Percentiles rank a stretch among this genome's conserved stretches.
phyloP scores from a whole-genome alignment of 2,329 filamentous ascomycete species.

The Talaromyces sp. region DNA sequence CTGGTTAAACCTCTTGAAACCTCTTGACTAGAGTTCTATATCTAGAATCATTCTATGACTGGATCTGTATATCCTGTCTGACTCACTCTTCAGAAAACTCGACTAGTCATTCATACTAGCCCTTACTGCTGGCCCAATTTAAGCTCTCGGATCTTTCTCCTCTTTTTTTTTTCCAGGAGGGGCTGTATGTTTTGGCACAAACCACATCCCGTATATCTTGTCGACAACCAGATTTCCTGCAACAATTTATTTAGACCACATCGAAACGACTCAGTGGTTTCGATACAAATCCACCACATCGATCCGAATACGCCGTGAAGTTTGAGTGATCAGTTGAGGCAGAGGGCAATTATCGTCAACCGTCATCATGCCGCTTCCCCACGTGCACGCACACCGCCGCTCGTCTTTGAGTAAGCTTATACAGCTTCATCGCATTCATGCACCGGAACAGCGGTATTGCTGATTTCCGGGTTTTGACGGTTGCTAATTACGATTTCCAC shows the following conservation, averaged over 20 bases:
- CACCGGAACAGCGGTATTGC: neutral
- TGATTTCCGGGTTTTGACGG: neutral
- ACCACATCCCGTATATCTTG: slow-evolving; percentile 1
- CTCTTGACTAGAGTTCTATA: neutral
- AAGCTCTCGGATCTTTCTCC: slow-evolving; percentile 1
- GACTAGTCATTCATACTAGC: neutral
- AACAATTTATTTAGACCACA: neutral
- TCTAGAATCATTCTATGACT: neutral
- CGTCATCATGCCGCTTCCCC: slow-evolving; percentile 33
- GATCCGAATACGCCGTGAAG: neutral
- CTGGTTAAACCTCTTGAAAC: too few relatives aligned
- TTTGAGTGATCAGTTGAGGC: neutral
- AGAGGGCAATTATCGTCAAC: neutral
- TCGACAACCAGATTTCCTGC: neutral
- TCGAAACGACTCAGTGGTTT: neutral
- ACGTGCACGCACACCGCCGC: slow-evolving; percentile 34
- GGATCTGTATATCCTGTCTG: neutral
- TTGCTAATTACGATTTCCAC: neutral
- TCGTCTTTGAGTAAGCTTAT: slow-evolving; percentile 38
- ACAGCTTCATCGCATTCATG: neutral
- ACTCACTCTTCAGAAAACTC: neutral
- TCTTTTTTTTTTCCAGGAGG: neutral
- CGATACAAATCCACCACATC: neutral
- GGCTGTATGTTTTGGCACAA: slow-evolving; percentile 5
- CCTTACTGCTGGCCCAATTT: neutral